phyloP scores from a whole-genome alignment of 164 flowering plant species.

The Protea cynaroides region DNA sequence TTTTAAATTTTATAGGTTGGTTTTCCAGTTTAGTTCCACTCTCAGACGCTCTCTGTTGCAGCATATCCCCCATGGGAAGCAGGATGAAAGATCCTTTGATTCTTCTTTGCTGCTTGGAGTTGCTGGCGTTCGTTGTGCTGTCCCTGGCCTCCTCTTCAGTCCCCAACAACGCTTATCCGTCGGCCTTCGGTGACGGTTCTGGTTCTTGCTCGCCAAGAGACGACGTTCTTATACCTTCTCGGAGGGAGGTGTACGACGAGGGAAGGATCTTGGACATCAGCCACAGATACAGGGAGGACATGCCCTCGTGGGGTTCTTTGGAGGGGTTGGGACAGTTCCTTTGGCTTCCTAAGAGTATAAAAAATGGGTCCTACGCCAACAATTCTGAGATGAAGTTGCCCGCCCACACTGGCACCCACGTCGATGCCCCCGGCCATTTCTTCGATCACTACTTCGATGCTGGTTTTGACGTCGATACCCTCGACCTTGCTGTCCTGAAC shows the following conservation, averaged over 20 bases:
- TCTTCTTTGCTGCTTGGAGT: not conserved
- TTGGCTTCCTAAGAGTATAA: constrained; percentile 61
- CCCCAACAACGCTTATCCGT: not conserved
- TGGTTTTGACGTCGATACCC: constrained; percentile 90
- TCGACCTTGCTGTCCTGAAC: constrained; percentile 77
- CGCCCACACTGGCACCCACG: constrained; percentile 88
- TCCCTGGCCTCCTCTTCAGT: not conserved
- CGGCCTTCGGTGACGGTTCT: not conserved
- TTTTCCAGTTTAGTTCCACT: too few species aligned
- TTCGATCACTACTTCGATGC: constrained; percentile 73
- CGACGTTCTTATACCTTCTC: not conserved
- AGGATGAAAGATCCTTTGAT: not conserved
- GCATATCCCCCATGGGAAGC: not conserved
- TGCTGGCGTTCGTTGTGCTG: not conserved
- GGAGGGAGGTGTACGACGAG: constrained; percentile 50
- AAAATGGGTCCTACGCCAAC: constrained; percentile 77
- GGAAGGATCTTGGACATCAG: constrained; percentile 75
- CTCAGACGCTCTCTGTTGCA: too few species aligned
- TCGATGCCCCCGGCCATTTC: constrained; percentile 86
- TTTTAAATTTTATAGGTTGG: too few species aligned
- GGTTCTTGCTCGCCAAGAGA: not conserved
- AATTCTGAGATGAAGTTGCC: constrained; percentile 66
- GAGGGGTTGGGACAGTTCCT: constrained; percentile 66
- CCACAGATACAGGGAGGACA: constrained; percentile 40
- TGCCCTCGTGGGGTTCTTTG: constrained; percentile 47